Conservation (phyloP, 495 filamentous ascomycete genomes). For the Bathelium albidoporum region DNA sequence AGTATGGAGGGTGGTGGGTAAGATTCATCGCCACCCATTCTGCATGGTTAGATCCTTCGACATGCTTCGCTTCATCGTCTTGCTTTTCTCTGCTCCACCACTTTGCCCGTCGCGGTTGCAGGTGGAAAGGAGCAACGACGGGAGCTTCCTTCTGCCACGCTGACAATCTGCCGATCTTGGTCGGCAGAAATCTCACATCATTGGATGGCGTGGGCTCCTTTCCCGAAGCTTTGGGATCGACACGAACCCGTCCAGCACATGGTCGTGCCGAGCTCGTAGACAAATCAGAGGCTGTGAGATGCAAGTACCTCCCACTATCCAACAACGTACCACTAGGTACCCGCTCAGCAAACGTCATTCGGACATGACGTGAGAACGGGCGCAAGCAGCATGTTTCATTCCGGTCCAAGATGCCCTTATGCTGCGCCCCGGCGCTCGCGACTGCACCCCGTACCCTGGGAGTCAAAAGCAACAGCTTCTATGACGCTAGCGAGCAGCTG, state of each 20-base stretch:
- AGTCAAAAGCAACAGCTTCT: neutral
- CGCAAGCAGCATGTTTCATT: neutral
- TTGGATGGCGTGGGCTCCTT: neutral
- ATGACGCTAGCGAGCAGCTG: neutral
- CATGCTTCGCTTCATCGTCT: neutral
- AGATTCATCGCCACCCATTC: neutral
- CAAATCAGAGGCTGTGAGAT: neutral
- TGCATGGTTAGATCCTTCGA: neutral
- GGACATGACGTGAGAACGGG: neutral
- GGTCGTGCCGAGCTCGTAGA: neutral
- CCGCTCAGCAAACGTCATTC: neutral
- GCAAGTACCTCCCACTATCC: neutral
- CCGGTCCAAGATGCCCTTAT: neutral
- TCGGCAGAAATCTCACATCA: neutral
- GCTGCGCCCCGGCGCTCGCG: no score
- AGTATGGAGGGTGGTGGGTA: neutral
- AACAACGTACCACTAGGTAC: neutral
- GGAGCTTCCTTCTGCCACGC: neutral
- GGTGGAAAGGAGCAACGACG: neutral
- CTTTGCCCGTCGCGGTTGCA: neutral
- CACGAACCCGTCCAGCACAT: neutral
- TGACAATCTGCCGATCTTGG: constrained; percentile 4
- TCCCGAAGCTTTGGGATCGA: neutral
- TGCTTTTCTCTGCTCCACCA: neutral
- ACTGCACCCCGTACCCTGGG: neutral